A percentile compares a stretch with the other conserved stretches of the same genome.
phyloP scores from a whole-genome alignment of 768 basidiomycete species.

The Suillus tomentosus region DNA sequence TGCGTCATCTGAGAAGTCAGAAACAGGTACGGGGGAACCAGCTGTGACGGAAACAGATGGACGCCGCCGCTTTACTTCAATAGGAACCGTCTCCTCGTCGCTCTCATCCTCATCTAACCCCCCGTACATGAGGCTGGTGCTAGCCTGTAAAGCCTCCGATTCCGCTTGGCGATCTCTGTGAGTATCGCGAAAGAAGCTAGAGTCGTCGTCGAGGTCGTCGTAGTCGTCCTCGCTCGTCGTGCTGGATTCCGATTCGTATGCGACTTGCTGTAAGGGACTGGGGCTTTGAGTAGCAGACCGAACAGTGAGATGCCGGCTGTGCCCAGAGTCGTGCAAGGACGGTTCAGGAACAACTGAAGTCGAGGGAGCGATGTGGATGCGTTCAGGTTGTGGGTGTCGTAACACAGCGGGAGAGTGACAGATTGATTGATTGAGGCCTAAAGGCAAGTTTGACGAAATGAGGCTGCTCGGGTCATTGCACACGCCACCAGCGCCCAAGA shows the following conservation, averaged over 20 bases:
- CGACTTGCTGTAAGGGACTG: slow-evolving; percentile 40
- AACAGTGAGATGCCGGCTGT: slow-evolving; percentile 24
- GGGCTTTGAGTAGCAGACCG: slow-evolving; percentile 39
- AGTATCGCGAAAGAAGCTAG: slow-evolving; percentile 37
- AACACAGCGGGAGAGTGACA: slow-evolving; percentile 21
- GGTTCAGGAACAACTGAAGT: slow-evolving; percentile 28
- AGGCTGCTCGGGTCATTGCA: slow-evolving; percentile 32
- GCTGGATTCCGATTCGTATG: slow-evolving; percentile 33
- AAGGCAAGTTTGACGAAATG: slow-evolving; percentile 35
- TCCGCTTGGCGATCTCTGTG: slow-evolving; percentile 26
- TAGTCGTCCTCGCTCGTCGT: slow-evolving; percentile 32
- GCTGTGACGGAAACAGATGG: slow-evolving; percentile 33
- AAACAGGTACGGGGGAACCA: slow-evolving; percentile 25
- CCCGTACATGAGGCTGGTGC: slow-evolving; percentile 35
- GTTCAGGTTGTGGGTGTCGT: slow-evolving; percentile 36
- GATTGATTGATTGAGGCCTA: slow-evolving; percentile 30
- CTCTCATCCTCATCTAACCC: slow-evolving; percentile 37
- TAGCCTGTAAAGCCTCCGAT: slow-evolving; percentile 28
- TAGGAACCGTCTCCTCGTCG: slow-evolving; percentile 37
- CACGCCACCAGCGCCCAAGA: slow-evolving; percentile 54
- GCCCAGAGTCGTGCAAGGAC: slow-evolving; percentile 23
- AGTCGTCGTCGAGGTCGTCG: slow-evolving; percentile 33
- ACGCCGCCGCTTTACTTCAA: slow-evolving; percentile 38
- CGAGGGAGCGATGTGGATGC: slow-evolving; percentile 23
- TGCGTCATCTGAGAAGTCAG: slow-evolving; percentile 22